Percentiles rank a stretch among this genome's conserved stretches.
These are phyloP conservation scores for Ophiostoma australiae DNA, from an alignment of 2,329 filamentous ascomycete species.

Conservation along the genomic window DNA sequence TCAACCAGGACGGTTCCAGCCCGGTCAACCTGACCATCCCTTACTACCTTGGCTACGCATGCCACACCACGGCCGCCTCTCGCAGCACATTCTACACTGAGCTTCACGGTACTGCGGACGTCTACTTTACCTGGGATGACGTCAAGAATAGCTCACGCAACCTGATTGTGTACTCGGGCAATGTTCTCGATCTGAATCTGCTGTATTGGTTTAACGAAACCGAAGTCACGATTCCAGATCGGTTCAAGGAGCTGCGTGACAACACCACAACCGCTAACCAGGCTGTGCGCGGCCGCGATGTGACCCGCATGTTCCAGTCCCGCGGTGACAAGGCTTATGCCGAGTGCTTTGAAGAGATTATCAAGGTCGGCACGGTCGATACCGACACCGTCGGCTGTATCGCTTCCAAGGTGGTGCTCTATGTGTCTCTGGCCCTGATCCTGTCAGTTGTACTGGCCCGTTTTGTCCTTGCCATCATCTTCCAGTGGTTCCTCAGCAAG, in stretches of 20 bases:
- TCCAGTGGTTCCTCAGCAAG: slow-evolving; percentile 93
- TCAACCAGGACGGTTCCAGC: slow-evolving; percentile 88
- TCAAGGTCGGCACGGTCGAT: slow-evolving; percentile 93
- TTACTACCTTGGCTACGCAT: slow-evolving; percentile 80
- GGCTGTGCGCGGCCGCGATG: slow-evolving; percentile 73
- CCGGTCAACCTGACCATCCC: slow-evolving; percentile 65
- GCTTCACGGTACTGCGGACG: slow-evolving; percentile 68
- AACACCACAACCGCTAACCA: slow-evolving; percentile 55
- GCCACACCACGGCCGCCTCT: slow-evolving; percentile 69
- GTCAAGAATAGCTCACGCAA: slow-evolving; percentile 85
- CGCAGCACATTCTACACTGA: slow-evolving; percentile 70
- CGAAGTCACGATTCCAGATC: slow-evolving; percentile 68
- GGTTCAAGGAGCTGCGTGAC: slow-evolving; percentile 75
- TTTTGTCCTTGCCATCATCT: slow-evolving; percentile 82
- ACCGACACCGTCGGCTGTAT: slow-evolving; percentile 97
- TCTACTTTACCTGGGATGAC: slow-evolving; percentile 95
- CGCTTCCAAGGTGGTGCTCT: slow-evolving; percentile 92
- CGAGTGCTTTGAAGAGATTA: slow-evolving; percentile 84
- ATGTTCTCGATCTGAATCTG: slow-evolving; percentile 84
- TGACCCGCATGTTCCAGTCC: slow-evolving; percentile 82
- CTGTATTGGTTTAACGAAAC: slow-evolving; percentile 83
- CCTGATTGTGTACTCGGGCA: slow-evolving; percentile 88
- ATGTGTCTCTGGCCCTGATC: slow-evolving; percentile 88
- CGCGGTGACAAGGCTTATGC: slow-evolving; percentile 73
- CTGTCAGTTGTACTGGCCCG: slow-evolving; percentile 80